Base-by-base conservation (phyloP, 495 filamentous ascomycete species). In the Aspergillus panamensis region DNA sequence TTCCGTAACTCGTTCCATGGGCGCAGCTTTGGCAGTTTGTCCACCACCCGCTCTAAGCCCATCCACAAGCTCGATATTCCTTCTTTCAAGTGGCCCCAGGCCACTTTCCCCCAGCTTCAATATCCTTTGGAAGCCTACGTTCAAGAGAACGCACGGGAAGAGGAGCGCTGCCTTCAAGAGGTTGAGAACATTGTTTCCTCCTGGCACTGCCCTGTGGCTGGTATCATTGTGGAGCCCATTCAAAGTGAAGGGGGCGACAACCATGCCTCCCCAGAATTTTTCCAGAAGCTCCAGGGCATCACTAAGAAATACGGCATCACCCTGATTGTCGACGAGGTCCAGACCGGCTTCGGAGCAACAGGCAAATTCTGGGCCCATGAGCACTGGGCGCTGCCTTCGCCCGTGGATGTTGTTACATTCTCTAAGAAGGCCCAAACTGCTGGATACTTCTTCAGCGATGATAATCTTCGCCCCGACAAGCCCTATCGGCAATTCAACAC, bases 331-430 rank as follows among this genome's bases (percentile, higher is more conserved):
- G 94, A 98, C 72, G 94, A 98, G 71, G 95, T 98, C 30, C 94
- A 98, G 77, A 98, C 94, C 16, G 94, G 94, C 70, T 88, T 98
- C 35, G 94, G 94, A 61, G 74, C 76, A 21, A 98, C 94, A 0
- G 94, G 94, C 57, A 92, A 89, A 69, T 97, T 97, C 86, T 98
- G 94, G 94, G 94, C 94, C 2, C 94, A 98, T 77, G 95, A 97
- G 59, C 94, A 97, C 82, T 98, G 94, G 94, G 77, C 88, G 70
- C 80, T 97, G 48, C 65, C 77, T 31, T 75, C 86, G 35, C 92
- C 94, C 20, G 94, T 95, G 6, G 95, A 97, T 77, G 96, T 98
- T 86, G 94, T 98, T 30, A 97, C 94, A 29, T 98, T 98, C 79
- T 88, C 84, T 67, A 98, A 98, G 85, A 98, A 98, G 80, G 94